Base-by-base conservation (phyloP, 345 rosid species). In the Sonneratia alba region DNA sequence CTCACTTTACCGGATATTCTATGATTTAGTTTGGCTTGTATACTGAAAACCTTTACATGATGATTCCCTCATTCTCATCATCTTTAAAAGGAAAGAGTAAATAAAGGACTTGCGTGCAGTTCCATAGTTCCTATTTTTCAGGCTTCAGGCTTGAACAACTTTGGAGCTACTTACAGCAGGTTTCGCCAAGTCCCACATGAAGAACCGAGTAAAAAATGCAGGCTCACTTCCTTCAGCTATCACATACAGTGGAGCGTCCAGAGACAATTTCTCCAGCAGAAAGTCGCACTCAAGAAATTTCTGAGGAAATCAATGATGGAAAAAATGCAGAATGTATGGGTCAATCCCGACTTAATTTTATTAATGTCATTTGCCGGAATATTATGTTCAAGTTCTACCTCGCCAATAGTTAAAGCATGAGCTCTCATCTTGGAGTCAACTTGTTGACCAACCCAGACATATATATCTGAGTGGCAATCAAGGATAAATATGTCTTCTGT, bases 401-500 rank as follows among this genome's bases (percentile, higher is more conserved):
- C 92, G 66, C 96, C 98, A 72, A 91, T 92, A 51, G 83, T 77
- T 68, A 92, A 80, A 77, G 89, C 90, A 67, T 86, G 88, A 27
- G 78, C 61, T 84, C 82, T 92, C 64, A 71, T 89, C 85, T 89
- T 88, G 66, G 91, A 57, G 75, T 96, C 96, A 71, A 89, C 98
- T 73, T 87, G 85, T 79, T 89, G 95, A 67, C 99, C 99, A 38
- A 91, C 95, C 99, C 99, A 96, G 68, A 92, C 89, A 86, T 81
- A 96, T 75, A 91, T 81, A 67, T 88, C 93, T 40, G 90, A 85
- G 81, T 91, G 95, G 82, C 90, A 84, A 87, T 96, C 91, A 77
- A 96, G 88, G 81, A 96, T 83, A 83, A 87, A 91, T 75, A 91
- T 88, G 79, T 96, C 99, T 84, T 96, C 99, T 4, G 99, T 92